Evolutionary conservation across 148 eudicot genomes (phyloP), one percentile per base, ranked within the genome.

Genomic region (Dysphania ambrosioides): DNA sequence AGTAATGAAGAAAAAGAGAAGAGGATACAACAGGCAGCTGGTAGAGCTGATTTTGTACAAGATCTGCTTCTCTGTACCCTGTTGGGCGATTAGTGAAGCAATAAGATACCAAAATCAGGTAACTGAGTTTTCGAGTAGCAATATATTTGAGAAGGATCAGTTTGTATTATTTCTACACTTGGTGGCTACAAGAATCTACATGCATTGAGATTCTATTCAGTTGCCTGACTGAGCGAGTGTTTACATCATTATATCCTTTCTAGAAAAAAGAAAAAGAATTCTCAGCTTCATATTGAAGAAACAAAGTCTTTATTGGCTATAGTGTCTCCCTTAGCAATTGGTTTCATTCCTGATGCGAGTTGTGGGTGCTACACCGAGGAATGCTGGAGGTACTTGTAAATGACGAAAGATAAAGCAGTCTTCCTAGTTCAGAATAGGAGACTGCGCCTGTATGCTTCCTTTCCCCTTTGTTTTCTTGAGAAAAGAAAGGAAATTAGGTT

Each of bases 11-110:
- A 91, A 85, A 82, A 90, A 72, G 87, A 91, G 79, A 86, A 83
- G 75, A 87, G 85, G 85, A 85, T 87, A 79, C 83, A 63, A 70
- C 91, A 91, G 78, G 94, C 90, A 34, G 72, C 90, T 15, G 93
- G 88, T 80, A 87, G 91, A 83, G 92, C 98, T 26, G 88, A 80
- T 41, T 93, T 93, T 79, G 86, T 91, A 58, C 98, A 89, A 86
- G 97, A 93, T 78, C 80, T 93, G 79, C 76, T 93, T 34, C 77
- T 82, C 70, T 89, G 97, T 77, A 85, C 93, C 44, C 84, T 93
- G 66, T 74, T 91, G 60, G 84, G 65, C 27, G 94, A 93, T 79
- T 89, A 88, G 77, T 11, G 34, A 72, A 66, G 60, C 74, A 21
- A 23, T 11, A 32, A 67, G 76, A 65, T 66, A 30, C 19, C 65